phyloP scores from a whole-genome alignment of 2,329 filamentous ascomycete genomes.

The Fusarium sp. region DNA sequence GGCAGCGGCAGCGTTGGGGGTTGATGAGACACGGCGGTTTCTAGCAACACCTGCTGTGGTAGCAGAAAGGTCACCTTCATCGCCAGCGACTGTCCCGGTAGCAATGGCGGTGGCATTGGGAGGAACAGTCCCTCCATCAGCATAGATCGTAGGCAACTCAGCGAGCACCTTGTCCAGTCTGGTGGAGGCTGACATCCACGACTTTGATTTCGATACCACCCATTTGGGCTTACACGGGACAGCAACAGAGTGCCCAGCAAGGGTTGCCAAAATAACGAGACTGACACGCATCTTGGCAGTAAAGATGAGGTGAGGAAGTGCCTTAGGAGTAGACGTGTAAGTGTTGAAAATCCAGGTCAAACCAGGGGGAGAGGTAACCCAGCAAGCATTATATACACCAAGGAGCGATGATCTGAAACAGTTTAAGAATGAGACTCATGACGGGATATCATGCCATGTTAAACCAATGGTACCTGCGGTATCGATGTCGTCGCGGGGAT shows the following conservation, averaged over 20 bases:
- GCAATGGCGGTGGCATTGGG: not conserved
- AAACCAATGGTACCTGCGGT: slow-evolving; percentile 1
- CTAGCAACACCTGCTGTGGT: not conserved
- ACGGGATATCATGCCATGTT: not conserved
- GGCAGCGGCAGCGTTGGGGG: no score
- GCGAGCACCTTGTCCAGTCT: slow-evolving; percentile 14
- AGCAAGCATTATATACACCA: slow-evolving; percentile 10
- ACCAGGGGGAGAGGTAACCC: not conserved
- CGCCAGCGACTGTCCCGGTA: not conserved
- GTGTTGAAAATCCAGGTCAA: not conserved
- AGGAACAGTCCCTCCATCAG: slow-evolving; percentile 4
- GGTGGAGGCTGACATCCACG: slow-evolving; percentile 15
- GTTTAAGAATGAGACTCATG: not conserved
- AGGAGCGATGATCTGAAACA: not conserved
- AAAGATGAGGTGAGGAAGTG: not conserved
- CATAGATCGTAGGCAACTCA: slow-evolving; percentile 16
- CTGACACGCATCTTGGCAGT: slow-evolving; percentile 13
- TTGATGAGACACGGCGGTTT: no score
- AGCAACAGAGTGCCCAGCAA: slow-evolving; percentile 19
- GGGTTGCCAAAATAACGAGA: slow-evolving; percentile 17
- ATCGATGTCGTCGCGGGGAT: not conserved
- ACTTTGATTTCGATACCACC: not conserved
- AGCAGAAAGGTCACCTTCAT: not conserved
- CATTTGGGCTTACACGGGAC: slow-evolving; percentile 10
- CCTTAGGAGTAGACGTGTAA: not conserved